Percentiles rank a stretch among this genome's conserved stretches.
Conservation (phyloP, 2,329 filamentous ascomycete species). For the Samsoniella hepiali region DNA sequence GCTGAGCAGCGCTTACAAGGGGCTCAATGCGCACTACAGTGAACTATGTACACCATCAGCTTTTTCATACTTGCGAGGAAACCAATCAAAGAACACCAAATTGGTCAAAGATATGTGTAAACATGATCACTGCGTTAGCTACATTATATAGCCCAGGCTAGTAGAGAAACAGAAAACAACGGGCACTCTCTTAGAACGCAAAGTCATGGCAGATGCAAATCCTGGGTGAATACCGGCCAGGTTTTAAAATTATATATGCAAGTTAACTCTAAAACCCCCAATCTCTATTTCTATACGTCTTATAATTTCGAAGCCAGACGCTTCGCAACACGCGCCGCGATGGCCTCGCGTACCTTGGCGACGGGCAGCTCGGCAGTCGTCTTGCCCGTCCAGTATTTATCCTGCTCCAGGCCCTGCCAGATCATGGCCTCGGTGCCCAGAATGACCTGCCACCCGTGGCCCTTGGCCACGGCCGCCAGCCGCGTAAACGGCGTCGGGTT, state of each 20-base stretch:
- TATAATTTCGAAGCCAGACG: conserved; percentile 28
- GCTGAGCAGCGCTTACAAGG: no score
- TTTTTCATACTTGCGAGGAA: no score
- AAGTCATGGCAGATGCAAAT: no score
- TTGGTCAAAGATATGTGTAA: conserved; percentile 3
- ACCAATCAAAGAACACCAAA: not conserved
- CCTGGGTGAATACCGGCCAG: conserved; percentile 17
- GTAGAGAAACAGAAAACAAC: no score
- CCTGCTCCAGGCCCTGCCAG: conserved; percentile 72
- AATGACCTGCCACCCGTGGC: conserved; percentile 68
- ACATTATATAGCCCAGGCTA: no score
- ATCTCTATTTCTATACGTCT: conserved; percentile 25
- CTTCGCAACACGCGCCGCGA: conserved; percentile 41
- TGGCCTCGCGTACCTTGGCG: conserved; percentile 52
- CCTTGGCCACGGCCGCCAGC: conserved; percentile 59
- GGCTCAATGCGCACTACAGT: no score
- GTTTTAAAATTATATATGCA: no score
- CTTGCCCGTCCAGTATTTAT: conserved; percentile 62
- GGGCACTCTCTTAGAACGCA: no score
- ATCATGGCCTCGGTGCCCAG: conserved; percentile 74
- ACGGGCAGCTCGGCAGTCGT: conserved; percentile 57
- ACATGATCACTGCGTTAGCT: no score
- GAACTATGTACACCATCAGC: no score
- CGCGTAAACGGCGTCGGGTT: conserved; percentile 69
- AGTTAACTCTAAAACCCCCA: no score